phyloP scores from a whole-genome alignment of 2,329 filamentous ascomycete genomes.

The Cladosporium sp. region DNA sequence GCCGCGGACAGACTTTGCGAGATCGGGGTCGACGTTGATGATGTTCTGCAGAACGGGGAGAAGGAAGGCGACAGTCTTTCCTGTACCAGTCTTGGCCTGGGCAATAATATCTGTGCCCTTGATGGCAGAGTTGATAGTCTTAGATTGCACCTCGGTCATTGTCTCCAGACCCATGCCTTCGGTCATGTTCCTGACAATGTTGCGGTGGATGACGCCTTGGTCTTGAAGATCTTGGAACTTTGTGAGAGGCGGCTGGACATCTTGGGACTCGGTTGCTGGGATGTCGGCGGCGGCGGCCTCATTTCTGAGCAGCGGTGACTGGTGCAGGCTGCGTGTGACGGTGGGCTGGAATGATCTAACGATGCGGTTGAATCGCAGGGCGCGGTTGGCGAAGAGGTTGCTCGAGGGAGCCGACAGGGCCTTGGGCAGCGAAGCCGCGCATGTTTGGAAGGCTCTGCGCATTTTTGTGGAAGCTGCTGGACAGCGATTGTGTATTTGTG shows the following conservation, averaged over 20 bases:
- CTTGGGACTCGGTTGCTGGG: slow-evolving; percentile 27
- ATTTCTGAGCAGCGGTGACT: slow-evolving; percentile 42
- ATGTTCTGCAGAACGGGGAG: slow-evolving; percentile 83
- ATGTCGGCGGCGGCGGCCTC: slow-evolving; percentile 23
- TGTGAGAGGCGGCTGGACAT: slow-evolving; percentile 38
- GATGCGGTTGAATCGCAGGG: slow-evolving; percentile 19
- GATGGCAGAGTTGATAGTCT: slow-evolving; percentile 79
- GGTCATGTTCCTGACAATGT: slow-evolving; percentile 69
- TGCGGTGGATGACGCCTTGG: slow-evolving; percentile 60
- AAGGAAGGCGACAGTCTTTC: slow-evolving; percentile 93
- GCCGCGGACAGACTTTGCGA: slow-evolving; percentile 52
- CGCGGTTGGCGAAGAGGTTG: slow-evolving; percentile 22
- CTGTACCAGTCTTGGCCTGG: slow-evolving; percentile 94
- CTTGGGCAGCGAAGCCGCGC: slow-evolving; percentile 33
- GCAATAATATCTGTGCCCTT: slow-evolving; percentile 81
- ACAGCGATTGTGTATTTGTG: neutral
- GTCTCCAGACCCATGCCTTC: slow-evolving; percentile 71
- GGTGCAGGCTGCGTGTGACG: slow-evolving; percentile 37
- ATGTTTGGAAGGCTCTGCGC: slow-evolving; percentile 38
- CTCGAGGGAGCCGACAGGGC: slow-evolving; percentile 25
- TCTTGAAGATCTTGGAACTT: slow-evolving; percentile 48
- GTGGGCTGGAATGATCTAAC: slow-evolving; percentile 19
- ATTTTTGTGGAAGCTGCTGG: slow-evolving; percentile 24
- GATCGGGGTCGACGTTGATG: slow-evolving; percentile 62
- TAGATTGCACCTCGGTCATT: slow-evolving; percentile 91